phyloP scores from a whole-genome alignment of 441 rosid species.

The Rhodomyrtus psidioides region DNA sequence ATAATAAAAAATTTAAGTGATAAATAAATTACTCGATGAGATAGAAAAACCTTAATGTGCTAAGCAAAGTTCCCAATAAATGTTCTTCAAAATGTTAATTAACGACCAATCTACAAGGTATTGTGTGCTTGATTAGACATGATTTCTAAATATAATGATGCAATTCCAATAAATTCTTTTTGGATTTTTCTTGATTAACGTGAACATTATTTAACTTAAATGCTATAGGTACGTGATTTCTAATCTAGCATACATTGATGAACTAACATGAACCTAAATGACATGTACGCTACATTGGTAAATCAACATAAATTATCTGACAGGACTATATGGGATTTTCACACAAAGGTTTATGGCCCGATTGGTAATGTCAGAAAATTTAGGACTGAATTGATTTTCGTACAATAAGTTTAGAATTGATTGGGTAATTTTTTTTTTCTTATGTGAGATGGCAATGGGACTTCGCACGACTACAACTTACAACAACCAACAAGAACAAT shows the following conservation, averaged over 20 bases:
- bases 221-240: background rate
- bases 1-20: no score
- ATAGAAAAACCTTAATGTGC: background rate
- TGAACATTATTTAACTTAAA: background rate
- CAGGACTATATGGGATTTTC: no score
- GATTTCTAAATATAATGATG: background rate
- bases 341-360: background rate
- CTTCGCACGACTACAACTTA: rapidly evolving
- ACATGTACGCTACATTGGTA: background rate
- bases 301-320: no score
- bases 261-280: background rate
- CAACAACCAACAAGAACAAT: background rate
- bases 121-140: background rate
- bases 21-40: no score
- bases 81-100: no score
- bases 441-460: background rate
- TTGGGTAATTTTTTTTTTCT: no score
- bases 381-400: no score
- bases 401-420: rapidly evolving
- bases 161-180: no score
- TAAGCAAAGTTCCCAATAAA: background rate
- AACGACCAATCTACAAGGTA: background rate
- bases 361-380: no score
- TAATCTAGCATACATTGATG: background rate
- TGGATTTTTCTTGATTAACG: background rate